Evolutionary conservation across 805 yeast genomes (phyloP), one percentile per base, ranked within the genome.

Genomic region (Clavispora santaluciae): DNA sequence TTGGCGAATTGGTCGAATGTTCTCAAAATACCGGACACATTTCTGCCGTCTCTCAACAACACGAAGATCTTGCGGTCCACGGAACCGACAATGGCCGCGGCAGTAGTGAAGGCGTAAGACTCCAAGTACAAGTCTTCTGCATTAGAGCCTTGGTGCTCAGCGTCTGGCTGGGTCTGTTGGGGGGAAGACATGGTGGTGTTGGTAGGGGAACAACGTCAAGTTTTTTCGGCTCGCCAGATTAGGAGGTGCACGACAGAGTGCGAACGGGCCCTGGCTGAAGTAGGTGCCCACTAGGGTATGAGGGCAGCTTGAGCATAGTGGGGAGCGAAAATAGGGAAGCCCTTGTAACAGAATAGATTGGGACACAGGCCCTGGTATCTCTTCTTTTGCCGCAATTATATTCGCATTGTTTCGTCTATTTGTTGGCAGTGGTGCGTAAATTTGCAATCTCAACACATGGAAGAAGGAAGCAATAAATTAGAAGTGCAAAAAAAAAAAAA

Each of bases 1-100:
- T 91, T 91, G 45, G 95, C 90, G 61, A 83, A 93, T 63, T 91
- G 97, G 66, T 93, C 99, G 63, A 91, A 93, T 2, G 97, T 88
- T 62, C 99, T 77, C 50, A 93, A 71, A 18, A 90, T 85, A 13
- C 99, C 99, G 57, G 86, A 82, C 23, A 91, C 66, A 48, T 82
- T 80, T 50, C 91, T 76, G 28, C 98, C 98, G 61, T 91, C 98
- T 56, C 96, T 81, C 49, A 93, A 71, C 33, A 87, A 73, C 2
- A 88, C 95, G 53, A 86, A 83, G 23, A 93, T 86, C 56, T 82
- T 78, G 37, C 88, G 75, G 61, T 86, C 93, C 12, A 86, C 90
- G 20, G 89, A 83, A 12, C 93, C 91, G 22, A 86, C 88, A 33
- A 86, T 78, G n/a, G 93, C 91, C 2, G 95, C 95, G 0, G 95